These are phyloP conservation scores for Scleromitrula shiraiana DNA, from an alignment of 2,329 filamentous ascomycete genomes.

Conservation along the genomic window DNA sequence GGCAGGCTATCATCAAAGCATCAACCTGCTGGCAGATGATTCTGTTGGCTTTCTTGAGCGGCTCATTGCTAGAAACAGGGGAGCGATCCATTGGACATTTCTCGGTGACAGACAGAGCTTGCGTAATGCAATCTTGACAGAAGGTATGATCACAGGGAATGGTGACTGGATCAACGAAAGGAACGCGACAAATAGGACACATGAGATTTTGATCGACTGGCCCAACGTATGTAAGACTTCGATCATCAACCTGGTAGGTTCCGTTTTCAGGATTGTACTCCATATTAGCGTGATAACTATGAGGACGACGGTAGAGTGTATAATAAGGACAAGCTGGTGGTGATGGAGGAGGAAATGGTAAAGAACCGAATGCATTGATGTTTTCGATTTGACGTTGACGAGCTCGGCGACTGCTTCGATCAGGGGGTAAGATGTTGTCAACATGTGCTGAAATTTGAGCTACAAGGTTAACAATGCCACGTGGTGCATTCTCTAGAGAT, in stretches of 20 bases:
- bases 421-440: too few relatives aligned
- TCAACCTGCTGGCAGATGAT: constrained; percentile 55
- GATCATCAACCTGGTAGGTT: constrained; percentile 25
- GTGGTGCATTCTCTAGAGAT: too few relatives aligned
- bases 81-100: constrained; percentile 53
- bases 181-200: constrained; percentile 46
- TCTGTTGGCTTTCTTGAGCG: constrained; percentile 26
- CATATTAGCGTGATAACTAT: constrained; percentile 6
- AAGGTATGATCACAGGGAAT: constrained; percentile 59
- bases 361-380: too few relatives aligned
- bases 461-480: too few relatives aligned
- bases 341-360: too few relatives aligned
- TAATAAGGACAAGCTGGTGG: too few relatives aligned
- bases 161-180: constrained; percentile 52
- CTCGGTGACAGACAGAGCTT: constrained; percentile 35
- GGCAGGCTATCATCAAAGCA: constrained; percentile 50
- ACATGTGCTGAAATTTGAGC: too few relatives aligned
- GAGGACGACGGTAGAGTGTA: not conserved
- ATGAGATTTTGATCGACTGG: constrained; percentile 33
- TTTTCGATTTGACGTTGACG: too few relatives aligned
- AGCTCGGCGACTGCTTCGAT: too few relatives aligned
- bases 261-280: not conserved
- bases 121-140: constrained; percentile 48
- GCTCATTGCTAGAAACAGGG: constrained; percentile 31
- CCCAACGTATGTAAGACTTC: constrained; percentile 30